A percentile compares a stretch with the other conserved stretches of the same genome.
These are phyloP conservation scores for Linnemannia zychae DNA, from an alignment of 192 early-diverging fungal genomes.

Conservation along the genomic window DNA sequence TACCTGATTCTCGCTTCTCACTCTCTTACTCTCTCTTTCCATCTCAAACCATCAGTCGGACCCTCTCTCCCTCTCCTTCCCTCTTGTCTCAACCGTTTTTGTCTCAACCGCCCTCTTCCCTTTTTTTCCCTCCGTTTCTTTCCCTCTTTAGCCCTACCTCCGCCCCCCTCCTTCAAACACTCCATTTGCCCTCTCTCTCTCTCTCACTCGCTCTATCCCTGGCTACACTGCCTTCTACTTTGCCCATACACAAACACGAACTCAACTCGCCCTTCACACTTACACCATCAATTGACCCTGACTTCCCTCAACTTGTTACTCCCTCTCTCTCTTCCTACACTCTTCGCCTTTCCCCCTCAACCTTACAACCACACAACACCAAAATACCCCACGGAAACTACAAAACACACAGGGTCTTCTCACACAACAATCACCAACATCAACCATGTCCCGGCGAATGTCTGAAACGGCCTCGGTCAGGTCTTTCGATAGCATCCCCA, in stretches of 20 bases:
- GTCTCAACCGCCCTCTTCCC: background rate
- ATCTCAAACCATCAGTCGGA: conserved; percentile 8
- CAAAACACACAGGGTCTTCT: background rate
- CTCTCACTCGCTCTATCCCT: background rate
- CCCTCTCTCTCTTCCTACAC: background rate
- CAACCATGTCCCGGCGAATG: conserved; percentile 52
- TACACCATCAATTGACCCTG: background rate
- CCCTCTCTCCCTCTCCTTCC: background rate
- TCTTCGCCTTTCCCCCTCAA: background rate
- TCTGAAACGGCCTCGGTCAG: conserved; percentile 48
- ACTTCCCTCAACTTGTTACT: background rate
- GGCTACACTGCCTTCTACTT: too few relatives aligned
- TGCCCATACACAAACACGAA: too few relatives aligned
- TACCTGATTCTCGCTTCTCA: background rate
- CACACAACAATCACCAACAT: background rate
- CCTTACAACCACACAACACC: too few relatives aligned
- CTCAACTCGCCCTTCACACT: background rate
- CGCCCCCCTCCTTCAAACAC: background rate
- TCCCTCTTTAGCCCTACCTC: background rate
- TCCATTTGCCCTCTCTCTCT: background rate
- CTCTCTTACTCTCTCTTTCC: conserved; percentile 5
- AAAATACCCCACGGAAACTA: background rate
- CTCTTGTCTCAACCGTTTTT: background rate
- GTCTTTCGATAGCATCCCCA: conserved; percentile 57
- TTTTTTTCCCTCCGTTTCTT: background rate